phyloP scores from a whole-genome alignment of 441 rosid species.

The Gossypium trilobum region DNA sequence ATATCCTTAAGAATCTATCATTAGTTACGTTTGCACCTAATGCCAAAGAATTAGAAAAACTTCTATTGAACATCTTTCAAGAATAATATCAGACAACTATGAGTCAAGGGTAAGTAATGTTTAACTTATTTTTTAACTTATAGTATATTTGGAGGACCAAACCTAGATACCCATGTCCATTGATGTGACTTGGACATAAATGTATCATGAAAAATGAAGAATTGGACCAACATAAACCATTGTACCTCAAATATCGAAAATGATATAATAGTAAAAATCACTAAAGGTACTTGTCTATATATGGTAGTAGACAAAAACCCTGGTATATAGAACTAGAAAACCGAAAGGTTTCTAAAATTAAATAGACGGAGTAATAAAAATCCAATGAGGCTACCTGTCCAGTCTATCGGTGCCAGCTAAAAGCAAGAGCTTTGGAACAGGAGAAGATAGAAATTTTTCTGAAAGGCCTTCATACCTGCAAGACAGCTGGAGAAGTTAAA shows the following conservation, averaged over 20 bases:
- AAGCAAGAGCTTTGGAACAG: constrained; percentile 78
- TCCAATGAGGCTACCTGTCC: constrained; percentile 48
- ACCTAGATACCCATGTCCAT: background rate
- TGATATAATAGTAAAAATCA: background rate
- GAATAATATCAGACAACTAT: background rate
- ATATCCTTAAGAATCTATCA: background rate
- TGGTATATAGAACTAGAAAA: background rate
- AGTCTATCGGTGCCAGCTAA: constrained; percentile 88
- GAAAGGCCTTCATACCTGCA: constrained; percentile 95
- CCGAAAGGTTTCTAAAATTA: background rate
- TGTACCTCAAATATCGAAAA: background rate
- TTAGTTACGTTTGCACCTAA: background rate
- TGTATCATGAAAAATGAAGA: background rate
- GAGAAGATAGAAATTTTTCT: constrained; percentile 69
- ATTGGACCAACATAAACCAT: background rate
- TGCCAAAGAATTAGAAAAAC: background rate
- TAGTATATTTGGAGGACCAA: background rate
- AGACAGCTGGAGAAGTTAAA: constrained; percentile 18
- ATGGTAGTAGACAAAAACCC: background rate
- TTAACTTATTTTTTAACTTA: background rate
- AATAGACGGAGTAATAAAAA: background rate
- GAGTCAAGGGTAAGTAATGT: background rate
- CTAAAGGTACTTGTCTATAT: background rate
- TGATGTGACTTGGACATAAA: background rate
- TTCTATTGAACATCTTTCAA: background rate